Evolutionary conservation across 805 yeast genomes (phyloP), one percentile per base, ranked within the genome.

Genomic region (Kazachstania taianensis): DNA sequence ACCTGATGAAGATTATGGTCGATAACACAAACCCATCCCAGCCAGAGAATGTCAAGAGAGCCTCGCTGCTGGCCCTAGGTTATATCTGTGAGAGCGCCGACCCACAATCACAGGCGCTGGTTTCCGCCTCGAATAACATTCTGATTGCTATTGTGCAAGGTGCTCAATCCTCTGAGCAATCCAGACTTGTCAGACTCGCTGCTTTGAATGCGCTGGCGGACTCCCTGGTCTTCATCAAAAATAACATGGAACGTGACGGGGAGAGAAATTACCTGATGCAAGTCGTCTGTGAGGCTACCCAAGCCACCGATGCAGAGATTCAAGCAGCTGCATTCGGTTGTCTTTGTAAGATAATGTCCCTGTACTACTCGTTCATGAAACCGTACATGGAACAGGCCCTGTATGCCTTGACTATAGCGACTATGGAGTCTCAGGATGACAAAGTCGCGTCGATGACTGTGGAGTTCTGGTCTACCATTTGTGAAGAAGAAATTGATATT

Each of bases 381-480:
- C 76, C 87, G 37, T 92, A 92, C 61, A 92, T 92, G 98, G 96
- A 89, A 62, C 86, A 84, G 66, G 98, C 98, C 2, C 65, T 92
- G 36, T 92, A 81, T 49, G 84, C 85, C 13, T 69, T 92, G 40
- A 87, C 97, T 4, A 86, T 89, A 30, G 63, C 78, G 15, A 96
- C 97, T 30, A 92, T 92, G 96, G 79, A 79, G 60, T 78, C 85
- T 39, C 46, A 51, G 5, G 54, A 63, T 23, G 81, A 84, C 62
- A 74, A 74, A 49, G 97, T 92, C 20, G 81, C 96, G 1, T 85
- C 96, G 55, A 87, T 89, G 96, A 96, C 98, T 20, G 92, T 92
- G 39, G 98, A 92, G 64, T 89, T 92, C 59, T 92, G 98, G 98
- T 78, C 89, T 41, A 85, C 98, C n/a, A 92, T 92, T n/a, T 87